These are phyloP conservation scores for Cutaneotrichosporon daszewskae DNA, from an alignment of 1,284 basidiomycete species.

Conservation along the genomic window DNA sequence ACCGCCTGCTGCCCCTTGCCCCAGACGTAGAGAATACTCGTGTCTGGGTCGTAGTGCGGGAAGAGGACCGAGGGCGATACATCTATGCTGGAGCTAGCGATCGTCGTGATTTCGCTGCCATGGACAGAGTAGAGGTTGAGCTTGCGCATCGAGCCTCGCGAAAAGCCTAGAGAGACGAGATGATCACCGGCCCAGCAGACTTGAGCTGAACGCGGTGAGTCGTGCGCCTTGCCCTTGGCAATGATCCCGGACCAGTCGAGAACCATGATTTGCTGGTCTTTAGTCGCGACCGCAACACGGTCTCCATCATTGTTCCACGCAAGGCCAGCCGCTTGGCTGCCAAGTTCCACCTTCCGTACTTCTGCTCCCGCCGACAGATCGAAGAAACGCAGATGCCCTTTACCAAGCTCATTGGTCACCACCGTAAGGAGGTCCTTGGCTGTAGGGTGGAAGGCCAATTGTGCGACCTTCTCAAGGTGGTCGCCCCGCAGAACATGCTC, in stretches of 20 bases:
- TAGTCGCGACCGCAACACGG: slow-evolving; percentile 47
- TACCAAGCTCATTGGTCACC: slow-evolving; percentile 45
- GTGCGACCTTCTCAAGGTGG: slow-evolving; percentile 44
- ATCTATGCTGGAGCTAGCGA: slow-evolving; percentile 44
- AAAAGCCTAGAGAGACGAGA: slow-evolving; percentile 49
- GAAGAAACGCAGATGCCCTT: slow-evolving; percentile 41
- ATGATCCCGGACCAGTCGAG: slow-evolving; percentile 42
- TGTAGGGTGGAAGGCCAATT: slow-evolving; percentile 46
- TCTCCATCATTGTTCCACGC: slow-evolving; percentile 43
- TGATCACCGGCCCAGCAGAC: slow-evolving; percentile 48
- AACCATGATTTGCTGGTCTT: slow-evolving; percentile 45
- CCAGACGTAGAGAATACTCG: slow-evolving; percentile 48
- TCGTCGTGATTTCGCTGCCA: slow-evolving; percentile 17
- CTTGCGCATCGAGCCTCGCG: slow-evolving; percentile 47
- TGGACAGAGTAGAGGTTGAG: slow-evolving; percentile 44
- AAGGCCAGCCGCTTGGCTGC: slow-evolving; percentile 36
- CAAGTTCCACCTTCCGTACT: slow-evolving; percentile 14
- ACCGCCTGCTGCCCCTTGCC: slow-evolving; percentile 50
- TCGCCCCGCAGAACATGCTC: slow-evolving; percentile 28
- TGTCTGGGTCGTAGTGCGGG: slow-evolving; percentile 50
- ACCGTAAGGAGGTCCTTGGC: slow-evolving; percentile 44
- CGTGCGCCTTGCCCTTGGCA: slow-evolving; percentile 37
- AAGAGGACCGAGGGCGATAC: slow-evolving; percentile 50
- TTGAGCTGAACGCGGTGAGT: slow-evolving; percentile 47
- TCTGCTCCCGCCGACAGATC: slow-evolving; percentile 26